Evolutionary conservation across 371 early-diverging fungal species (phyloP).

Genomic region (Apophysomyces variabilis): DNA sequence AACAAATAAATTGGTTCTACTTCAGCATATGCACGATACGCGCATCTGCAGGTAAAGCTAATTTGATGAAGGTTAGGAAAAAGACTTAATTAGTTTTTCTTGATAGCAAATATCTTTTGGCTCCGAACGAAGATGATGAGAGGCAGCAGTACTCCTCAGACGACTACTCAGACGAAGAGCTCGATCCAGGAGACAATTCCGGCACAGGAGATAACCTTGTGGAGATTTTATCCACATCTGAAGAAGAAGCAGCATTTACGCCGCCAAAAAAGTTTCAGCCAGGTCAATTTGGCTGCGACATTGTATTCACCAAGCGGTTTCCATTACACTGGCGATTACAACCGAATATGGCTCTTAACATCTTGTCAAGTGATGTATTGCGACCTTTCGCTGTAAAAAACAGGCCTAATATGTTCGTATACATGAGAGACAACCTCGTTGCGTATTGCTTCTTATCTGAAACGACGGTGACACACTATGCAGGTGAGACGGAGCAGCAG

Average conservation of each 20-base stretch:
- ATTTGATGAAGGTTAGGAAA: not conserved
- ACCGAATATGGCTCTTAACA: slow-evolving; percentile 67
- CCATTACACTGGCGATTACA: slow-evolving; percentile 80
- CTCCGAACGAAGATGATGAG: slow-evolving; percentile 44
- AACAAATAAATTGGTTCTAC: slow-evolving; percentile 70
- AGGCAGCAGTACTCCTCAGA: slow-evolving; percentile 43
- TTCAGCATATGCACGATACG: slow-evolving; percentile 68
- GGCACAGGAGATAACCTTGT: slow-evolving; percentile 49
- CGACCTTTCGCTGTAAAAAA: slow-evolving; percentile 73
- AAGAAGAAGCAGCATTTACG: slow-evolving; percentile 40
- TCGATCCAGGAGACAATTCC: slow-evolving; percentile 28
- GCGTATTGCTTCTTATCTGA: slow-evolving; percentile 71
- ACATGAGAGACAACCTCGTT: slow-evolving; percentile 55
- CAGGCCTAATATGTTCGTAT: slow-evolving; percentile 76
- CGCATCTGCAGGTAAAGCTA: slow-evolving; percentile 66
- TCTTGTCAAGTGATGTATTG: slow-evolving; percentile 57
- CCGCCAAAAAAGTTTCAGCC: slow-evolving; percentile 49
- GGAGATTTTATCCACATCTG: slow-evolving; percentile 48
- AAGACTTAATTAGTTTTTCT: not conserved
- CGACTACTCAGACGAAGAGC: slow-evolving; percentile 60
- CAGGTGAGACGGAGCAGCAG: not conserved
- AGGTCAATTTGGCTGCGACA: slow-evolving; percentile 78
- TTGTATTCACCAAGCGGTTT: slow-evolving; percentile 65
- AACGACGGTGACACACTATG: slow-evolving; percentile 8
- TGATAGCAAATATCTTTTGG: slow-evolving; percentile 69